Percentiles rank a stretch among this genome's conserved stretches.
Conservation (phyloP, 2,329 filamentous ascomycete species). For the Lachnellula occidentalis region DNA sequence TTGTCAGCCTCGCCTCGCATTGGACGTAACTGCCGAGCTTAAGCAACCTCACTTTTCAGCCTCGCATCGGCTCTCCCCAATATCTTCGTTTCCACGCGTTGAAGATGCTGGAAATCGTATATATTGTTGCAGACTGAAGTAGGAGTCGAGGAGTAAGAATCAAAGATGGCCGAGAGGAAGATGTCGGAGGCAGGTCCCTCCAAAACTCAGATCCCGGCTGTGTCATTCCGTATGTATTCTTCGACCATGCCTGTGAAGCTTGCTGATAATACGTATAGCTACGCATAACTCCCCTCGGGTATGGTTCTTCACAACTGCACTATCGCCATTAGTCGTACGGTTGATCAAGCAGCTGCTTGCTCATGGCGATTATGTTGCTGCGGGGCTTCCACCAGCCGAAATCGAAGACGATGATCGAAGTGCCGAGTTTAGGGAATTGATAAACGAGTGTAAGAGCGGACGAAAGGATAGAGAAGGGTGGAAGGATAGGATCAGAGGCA, state of each 20-base stretch:
- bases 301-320: conserved; percentile 86
- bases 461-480: conserved; percentile 67
- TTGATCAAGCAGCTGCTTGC: conserved; percentile 74
- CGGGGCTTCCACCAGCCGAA: conserved; percentile 73
- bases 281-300: conserved; percentile 73
- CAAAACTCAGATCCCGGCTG: conserved; percentile 22
- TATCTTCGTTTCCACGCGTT: background rate
- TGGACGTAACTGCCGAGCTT: background rate
- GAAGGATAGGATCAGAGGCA: conserved; percentile 68
- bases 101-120: background rate
- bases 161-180: conserved; percentile 42
- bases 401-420: conserved; percentile 72
- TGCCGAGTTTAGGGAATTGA: conserved; percentile 73
- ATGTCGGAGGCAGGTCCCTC: conserved; percentile 39
- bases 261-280: conserved; percentile 28
- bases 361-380: conserved; percentile 89
- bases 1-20: conserved; percentile 4
- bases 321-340: conserved; percentile 78
- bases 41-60: conserved; percentile 1
- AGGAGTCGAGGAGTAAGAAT: conserved; percentile 5
- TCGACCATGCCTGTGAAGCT: background rate
- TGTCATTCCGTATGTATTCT: conserved; percentile 26
- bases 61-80: background rate
- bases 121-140: background rate
- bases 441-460: conserved; percentile 61